These are phyloP conservation scores for Colletotrichum plurivorum DNA, from an alignment of 2,329 filamentous ascomycete genomes.

Conservation along the genomic window DNA sequence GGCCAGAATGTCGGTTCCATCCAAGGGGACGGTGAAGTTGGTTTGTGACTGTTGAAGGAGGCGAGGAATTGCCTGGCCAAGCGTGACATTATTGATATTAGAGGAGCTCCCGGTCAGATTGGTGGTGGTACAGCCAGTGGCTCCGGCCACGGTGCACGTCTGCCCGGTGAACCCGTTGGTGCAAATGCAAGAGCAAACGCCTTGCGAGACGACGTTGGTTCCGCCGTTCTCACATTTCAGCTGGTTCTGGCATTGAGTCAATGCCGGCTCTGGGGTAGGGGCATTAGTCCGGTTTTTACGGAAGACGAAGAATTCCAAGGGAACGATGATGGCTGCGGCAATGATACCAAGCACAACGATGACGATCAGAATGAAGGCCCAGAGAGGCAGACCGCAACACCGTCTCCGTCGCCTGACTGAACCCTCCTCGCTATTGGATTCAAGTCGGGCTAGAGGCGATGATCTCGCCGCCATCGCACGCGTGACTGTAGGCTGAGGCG, in stretches of 20 bases:
- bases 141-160: slow-evolving; percentile 63
- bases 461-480: slow-evolving; percentile 36
- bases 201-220: slow-evolving; percentile 76
- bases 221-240: slow-evolving; percentile 85
- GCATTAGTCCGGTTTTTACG: slow-evolving; percentile 58
- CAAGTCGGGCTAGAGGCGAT: slow-evolving; percentile 21
- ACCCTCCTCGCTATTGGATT: slow-evolving; percentile 44
- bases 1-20: slow-evolving; percentile 77
- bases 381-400: slow-evolving; percentile 88
- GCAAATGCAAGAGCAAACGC: slow-evolving; percentile 88
- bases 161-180: slow-evolving; percentile 84
- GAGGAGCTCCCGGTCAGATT: slow-evolving; percentile 57
- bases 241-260: slow-evolving; percentile 70
- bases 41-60: slow-evolving; percentile 75
- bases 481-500: slow-evolving; percentile 29
- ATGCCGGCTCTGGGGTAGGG: slow-evolving; percentile 49
- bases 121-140: slow-evolving; percentile 68
- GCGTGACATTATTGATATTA: slow-evolving; percentile 76
- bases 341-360: slow-evolving; percentile 80
- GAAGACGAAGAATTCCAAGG: slow-evolving; percentile 76
- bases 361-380: slow-evolving; percentile 78
- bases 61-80: slow-evolving; percentile 84
- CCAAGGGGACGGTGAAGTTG: slow-evolving; percentile 84
- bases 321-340: slow-evolving; percentile 86
- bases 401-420: slow-evolving; percentile 64